Evolutionary conservation across 768 basidiomycete genomes (phyloP).

Genomic region (Lentinula sp.): DNA sequence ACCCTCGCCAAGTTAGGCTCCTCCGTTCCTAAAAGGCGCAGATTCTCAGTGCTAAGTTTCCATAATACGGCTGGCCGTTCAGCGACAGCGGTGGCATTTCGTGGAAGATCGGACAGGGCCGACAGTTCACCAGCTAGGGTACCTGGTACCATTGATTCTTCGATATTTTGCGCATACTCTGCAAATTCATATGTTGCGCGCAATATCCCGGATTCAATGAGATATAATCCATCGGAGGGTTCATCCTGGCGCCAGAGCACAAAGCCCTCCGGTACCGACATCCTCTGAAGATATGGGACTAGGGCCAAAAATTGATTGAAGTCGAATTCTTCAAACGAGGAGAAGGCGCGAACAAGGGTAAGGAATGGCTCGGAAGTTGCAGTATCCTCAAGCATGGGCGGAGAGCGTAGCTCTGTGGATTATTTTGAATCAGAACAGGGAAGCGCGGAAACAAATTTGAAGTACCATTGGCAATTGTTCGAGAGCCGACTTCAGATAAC

Average conservation of each 20-base stretch:
- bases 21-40: conserved; percentile 62
- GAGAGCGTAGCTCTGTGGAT: conserved; percentile 18
- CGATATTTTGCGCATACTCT: conserved; percentile 50
- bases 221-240: conserved; percentile 74
- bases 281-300: conserved; percentile 63
- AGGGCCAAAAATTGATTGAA: conserved; percentile 56
- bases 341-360: conserved; percentile 76
- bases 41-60: conserved; percentile 58
- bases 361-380: conserved; percentile 55
- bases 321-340: conserved; percentile 59
- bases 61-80: conserved; percentile 78
- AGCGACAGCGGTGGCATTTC: conserved; percentile 83
- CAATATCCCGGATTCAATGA: conserved; percentile 84
- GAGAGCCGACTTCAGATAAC: conserved; percentile 64
- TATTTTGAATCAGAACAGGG: background rate
- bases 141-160: conserved; percentile 92
- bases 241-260: conserved; percentile 80
- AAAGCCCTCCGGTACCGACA: conserved; percentile 47
- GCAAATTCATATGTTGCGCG: conserved; percentile 60
- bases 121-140: conserved; percentile 90
- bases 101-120: conserved; percentile 66
- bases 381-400: conserved; percentile 20
- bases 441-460: too few relatives aligned
- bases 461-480: conserved; percentile 59
- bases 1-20: conserved; percentile 57